These are phyloP conservation scores for Pleurotus pulmonarius DNA, from an alignment of 768 basidiomycete species.

Conservation along the genomic window DNA sequence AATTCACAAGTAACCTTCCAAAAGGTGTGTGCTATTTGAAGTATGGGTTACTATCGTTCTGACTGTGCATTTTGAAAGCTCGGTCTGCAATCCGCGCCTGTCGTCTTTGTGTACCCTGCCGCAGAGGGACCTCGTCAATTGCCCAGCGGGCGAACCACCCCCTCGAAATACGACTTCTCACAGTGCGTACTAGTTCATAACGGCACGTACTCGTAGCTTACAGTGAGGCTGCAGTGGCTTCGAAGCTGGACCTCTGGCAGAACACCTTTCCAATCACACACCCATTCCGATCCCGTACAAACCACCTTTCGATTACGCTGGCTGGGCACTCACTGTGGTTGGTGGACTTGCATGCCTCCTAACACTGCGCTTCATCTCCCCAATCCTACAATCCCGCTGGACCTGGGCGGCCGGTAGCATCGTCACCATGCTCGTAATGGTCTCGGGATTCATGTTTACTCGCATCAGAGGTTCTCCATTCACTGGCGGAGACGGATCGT, in stretches of 20 bases:
- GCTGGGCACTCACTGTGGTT: slow-evolving; percentile 41
- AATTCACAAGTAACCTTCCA: slow-evolving; percentile 74
- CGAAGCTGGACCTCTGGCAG: slow-evolving; percentile 71
- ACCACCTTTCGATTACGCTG: slow-evolving; percentile 72
- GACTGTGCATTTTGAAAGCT: slow-evolving; percentile 43
- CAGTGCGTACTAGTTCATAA: slow-evolving; percentile 39
- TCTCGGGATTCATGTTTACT: slow-evolving; percentile 94
- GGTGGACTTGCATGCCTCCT: slow-evolving; percentile 46
- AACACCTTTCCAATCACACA: slow-evolving; percentile 69
- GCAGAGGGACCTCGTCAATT: slow-evolving; percentile 64
- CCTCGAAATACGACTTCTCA: slow-evolving; percentile 75
- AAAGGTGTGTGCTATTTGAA: slow-evolving; percentile 45
- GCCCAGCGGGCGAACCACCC: slow-evolving; percentile 49
- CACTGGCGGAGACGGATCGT: slow-evolving; percentile 56
- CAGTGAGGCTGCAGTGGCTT: slow-evolving; percentile 62
- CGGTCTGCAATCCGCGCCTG: slow-evolving; percentile 78
- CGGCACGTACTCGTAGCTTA: background rate
- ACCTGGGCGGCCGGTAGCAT: slow-evolving; percentile 66
- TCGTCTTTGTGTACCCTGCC: slow-evolving; percentile 74
- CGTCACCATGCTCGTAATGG: slow-evolving; percentile 74
- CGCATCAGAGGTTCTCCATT: slow-evolving; percentile 83
- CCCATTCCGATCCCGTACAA: slow-evolving; percentile 80
- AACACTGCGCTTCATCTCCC: slow-evolving; percentile 55
- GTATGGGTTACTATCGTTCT: slow-evolving; percentile 1
- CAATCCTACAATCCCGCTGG: slow-evolving; percentile 71